phyloP scores from a whole-genome alignment of 2,329 filamentous ascomycete species.

The Juglanconis oblonga region DNA sequence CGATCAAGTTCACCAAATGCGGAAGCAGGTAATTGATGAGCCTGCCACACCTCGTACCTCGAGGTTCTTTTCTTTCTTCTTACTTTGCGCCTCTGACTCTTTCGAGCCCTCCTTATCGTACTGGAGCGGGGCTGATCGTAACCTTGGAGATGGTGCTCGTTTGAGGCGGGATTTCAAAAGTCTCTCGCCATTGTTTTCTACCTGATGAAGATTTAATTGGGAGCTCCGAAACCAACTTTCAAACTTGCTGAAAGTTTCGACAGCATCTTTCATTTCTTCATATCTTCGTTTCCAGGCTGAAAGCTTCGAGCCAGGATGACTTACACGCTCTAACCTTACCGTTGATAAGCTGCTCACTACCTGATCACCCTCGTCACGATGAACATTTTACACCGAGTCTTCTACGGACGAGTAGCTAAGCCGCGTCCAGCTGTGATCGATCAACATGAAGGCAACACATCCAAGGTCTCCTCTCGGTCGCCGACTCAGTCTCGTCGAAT shows the following conservation, averaged over 20 bases:
- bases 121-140: too few species aligned
- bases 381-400: not conserved
- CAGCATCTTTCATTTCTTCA: too few species aligned
- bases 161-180: too few species aligned
- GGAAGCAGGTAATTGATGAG: not conserved
- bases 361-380: not conserved
- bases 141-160: too few species aligned
- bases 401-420: constrained; percentile 9
- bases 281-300: too few species aligned
- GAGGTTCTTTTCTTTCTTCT: constrained; percentile 1
- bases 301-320: not conserved
- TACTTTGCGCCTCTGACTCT: not conserved
- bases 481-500: not conserved
- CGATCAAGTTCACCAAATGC: not conserved
- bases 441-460: not conserved
- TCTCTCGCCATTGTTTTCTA: too few species aligned
- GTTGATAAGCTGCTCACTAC: not conserved
- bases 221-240: too few species aligned
- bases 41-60: not conserved
- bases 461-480: not conserved
- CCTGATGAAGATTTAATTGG: too few species aligned
- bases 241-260: too few species aligned
- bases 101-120: too few species aligned
- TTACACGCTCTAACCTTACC: not conserved
- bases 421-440: not conserved